phyloP scores from a whole-genome alignment of 805 yeast species.

The Candida chauliodis region DNA sequence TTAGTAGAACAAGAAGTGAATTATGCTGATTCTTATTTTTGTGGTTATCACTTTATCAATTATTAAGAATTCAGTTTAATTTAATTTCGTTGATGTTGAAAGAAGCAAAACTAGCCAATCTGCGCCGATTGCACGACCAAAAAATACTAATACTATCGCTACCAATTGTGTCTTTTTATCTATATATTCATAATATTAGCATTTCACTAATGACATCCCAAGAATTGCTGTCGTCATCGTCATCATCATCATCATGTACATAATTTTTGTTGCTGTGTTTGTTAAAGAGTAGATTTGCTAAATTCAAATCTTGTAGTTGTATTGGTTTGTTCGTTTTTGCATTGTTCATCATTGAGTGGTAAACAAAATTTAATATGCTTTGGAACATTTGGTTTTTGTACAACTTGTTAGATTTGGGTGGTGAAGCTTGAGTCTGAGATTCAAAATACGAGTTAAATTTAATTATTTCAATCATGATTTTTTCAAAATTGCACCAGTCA shows the following conservation, averaged over 20 bases:
- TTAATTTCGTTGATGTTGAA: conserved; percentile 7
- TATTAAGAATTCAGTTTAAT: background rate
- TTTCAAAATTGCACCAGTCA: conserved; percentile 14
- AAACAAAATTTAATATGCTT: conserved; percentile 8
- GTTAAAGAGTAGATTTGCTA: conserved; percentile 19
- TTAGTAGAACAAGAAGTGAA: no score
- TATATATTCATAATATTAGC: conserved; percentile 11
- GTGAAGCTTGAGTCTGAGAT: background rate
- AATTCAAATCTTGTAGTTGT: conserved; percentile 19
- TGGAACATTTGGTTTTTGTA: conserved; percentile 7
- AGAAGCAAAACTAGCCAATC: conserved; percentile 1
- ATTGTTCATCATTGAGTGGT: conserved; percentile 6
- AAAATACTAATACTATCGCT: background rate
- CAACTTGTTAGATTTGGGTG: background rate
- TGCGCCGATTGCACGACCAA: background rate
- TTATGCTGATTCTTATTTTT: background rate
- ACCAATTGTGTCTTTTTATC: no score
- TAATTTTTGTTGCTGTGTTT: conserved; percentile 18
- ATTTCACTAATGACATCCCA: conserved; percentile 34
- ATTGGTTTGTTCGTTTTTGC: conserved; percentile 4
- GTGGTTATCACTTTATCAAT: background rate
- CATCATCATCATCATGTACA: conserved; percentile 17
- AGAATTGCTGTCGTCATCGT: conserved; percentile 16
- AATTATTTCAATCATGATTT: conserved; percentile 9
- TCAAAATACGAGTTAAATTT: conserved; percentile 9